Evolutionary conservation across 2,329 filamentous ascomycete genomes (phyloP).

Genomic region (Zasmidium citrigriseum): DNA sequence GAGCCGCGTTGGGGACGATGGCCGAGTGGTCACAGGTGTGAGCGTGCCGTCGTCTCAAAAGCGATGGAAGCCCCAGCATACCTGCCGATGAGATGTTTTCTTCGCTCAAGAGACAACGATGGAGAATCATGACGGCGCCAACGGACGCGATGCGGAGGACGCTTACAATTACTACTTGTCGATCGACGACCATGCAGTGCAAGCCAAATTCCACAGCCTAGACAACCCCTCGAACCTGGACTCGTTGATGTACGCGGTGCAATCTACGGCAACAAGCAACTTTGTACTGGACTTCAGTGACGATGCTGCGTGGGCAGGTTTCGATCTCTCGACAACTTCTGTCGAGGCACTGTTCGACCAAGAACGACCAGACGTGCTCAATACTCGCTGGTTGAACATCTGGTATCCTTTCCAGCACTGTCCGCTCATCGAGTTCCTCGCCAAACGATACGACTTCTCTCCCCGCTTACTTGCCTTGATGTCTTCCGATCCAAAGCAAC

Average conservation of each 20-base stretch:
- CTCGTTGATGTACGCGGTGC: slow-evolving; percentile 44
- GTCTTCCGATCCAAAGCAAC: slow-evolving; percentile 54
- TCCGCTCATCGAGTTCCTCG: slow-evolving; percentile 58
- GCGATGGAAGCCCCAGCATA: background rate
- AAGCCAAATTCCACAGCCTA: slow-evolving; percentile 52
- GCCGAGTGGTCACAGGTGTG: background rate
- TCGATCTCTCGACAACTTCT: slow-evolving; percentile 51
- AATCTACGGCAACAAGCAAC: slow-evolving; percentile 50
- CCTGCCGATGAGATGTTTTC: background rate
- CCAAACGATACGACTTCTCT: slow-evolving; percentile 67
- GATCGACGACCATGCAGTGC: slow-evolving; percentile 17
- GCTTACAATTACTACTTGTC: slow-evolving; percentile 23
- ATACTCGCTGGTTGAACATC: slow-evolving; percentile 74
- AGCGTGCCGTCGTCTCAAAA: background rate
- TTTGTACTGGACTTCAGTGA: slow-evolving; percentile 68
- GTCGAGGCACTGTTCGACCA: slow-evolving; percentile 42
- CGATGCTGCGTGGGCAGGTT: slow-evolving; percentile 56
- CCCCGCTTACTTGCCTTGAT: slow-evolving; percentile 66
- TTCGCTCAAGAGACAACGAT: slow-evolving; percentile 4
- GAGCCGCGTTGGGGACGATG: background rate
- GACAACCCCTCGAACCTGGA: slow-evolving; percentile 53
- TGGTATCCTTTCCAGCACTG: slow-evolving; percentile 67
- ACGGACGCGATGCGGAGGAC: slow-evolving; percentile 5
- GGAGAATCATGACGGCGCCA: slow-evolving; percentile 11
- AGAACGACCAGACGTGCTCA: slow-evolving; percentile 50